Conservation (phyloP, 1,284 basidiomycete genomes). For the Rugosomyces carneus region DNA sequence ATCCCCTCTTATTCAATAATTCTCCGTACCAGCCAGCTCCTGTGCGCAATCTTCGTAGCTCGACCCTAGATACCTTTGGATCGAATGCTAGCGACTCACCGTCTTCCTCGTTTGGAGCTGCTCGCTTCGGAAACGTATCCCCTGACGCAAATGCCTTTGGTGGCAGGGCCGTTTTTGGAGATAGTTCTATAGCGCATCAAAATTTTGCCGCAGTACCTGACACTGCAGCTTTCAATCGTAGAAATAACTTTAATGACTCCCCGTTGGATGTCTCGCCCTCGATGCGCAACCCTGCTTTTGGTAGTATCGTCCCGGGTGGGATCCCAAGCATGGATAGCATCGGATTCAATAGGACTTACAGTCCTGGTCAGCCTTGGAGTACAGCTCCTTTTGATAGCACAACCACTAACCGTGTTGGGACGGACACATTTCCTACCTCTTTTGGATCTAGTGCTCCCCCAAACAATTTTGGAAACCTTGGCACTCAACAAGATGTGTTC, state of each 20-base stretch:
- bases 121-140: constrained; percentile 56
- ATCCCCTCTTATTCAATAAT: constrained; percentile 33
- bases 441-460: constrained; percentile 11
- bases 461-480: constrained; percentile 14
- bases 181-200: constrained; percentile 24
- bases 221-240: constrained; percentile 27
- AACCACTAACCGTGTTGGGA: constrained; percentile 6
- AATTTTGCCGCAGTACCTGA: constrained; percentile 23
- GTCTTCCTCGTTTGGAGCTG: constrained; percentile 60
- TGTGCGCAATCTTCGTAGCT: constrained; percentile 46
- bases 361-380: constrained; percentile 15
- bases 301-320: constrained; percentile 29
- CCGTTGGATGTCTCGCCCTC: constrained; percentile 25
- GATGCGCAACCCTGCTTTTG: constrained; percentile 26
- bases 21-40: constrained; percentile 63
- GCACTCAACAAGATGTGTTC: constrained; percentile 14
- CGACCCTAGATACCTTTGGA: constrained; percentile 55
- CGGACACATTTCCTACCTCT: constrained; percentile 13
- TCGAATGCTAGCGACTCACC: constrained; percentile 61
- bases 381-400: constrained; percentile 13
- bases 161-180: constrained; percentile 37
- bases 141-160: constrained; percentile 59
- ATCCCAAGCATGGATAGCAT: constrained; percentile 37
- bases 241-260: constrained; percentile 29
- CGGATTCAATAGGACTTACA: constrained; percentile 32